Conservation (phyloP, 352 stramenopile species). For the Paralagenidium karlingii region DNA sequence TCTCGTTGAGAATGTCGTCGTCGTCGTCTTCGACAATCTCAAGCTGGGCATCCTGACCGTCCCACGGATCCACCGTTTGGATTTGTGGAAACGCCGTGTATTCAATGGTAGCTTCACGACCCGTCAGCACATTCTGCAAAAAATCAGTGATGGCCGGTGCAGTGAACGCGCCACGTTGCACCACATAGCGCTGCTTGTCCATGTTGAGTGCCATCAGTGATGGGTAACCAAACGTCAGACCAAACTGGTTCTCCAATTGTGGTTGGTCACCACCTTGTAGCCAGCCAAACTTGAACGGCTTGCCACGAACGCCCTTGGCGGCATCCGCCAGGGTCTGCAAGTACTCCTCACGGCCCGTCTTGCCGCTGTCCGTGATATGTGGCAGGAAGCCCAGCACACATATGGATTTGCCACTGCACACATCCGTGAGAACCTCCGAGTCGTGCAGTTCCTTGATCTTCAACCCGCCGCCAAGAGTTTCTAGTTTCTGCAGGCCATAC, state of each 20-base stretch:
- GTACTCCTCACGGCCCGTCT: slow-evolving; percentile 71
- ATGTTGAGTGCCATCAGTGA: slow-evolving; percentile 83
- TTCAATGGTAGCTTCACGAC: slow-evolving; percentile 41
- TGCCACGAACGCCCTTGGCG: slow-evolving; percentile 78
- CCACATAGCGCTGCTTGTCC: slow-evolving; percentile 71
- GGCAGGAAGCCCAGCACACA: slow-evolving; percentile 84
- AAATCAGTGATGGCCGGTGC: slow-evolving; percentile 58
- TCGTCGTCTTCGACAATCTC: slow-evolving; percentile 69
- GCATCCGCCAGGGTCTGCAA: slow-evolving; percentile 66
- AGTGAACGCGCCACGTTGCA: slow-evolving; percentile 67
- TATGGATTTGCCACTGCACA: slow-evolving; percentile 81
- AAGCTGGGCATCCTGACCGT: slow-evolving; percentile 67
- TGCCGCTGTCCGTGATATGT: slow-evolving; percentile 83
- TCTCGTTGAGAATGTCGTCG: slow-evolving; percentile 82
- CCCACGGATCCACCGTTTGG: slow-evolving; percentile 54
- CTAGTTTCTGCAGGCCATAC: slow-evolving; percentile 60
- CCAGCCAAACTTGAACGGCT: slow-evolving; percentile 88
- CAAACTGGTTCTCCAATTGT: slow-evolving; percentile 71
- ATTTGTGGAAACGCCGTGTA: slow-evolving; percentile 53
- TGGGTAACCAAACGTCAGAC: slow-evolving; percentile 86
- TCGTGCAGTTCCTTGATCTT: slow-evolving; percentile 76
- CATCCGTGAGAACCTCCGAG: slow-evolving; percentile 44
- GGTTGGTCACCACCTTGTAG: slow-evolving; percentile 81
- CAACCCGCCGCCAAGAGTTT: slow-evolving; percentile 53
- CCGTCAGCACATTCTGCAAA: slow-evolving; percentile 55